Percentiles rank a stretch among this genome's conserved stretches.
phyloP scores from a whole-genome alignment of 1,139 yeast genomes.

The Saccharomyces hybrid region DNA sequence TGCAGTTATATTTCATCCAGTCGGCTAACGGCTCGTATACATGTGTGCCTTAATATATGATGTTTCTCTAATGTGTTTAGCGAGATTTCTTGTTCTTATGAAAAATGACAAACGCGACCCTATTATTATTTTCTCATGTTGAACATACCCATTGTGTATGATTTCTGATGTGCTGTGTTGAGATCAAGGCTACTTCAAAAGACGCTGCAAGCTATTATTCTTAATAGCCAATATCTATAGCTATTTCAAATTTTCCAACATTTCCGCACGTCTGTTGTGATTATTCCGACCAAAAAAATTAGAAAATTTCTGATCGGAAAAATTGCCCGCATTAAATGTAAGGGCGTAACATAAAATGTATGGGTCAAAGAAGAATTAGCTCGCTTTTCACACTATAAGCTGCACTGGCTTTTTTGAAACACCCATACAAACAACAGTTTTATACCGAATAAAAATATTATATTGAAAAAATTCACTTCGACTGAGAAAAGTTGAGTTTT shows the following conservation, averaged over 20 bases:
- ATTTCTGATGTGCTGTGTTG: conserved; percentile 2
- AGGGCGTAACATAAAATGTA: background rate
- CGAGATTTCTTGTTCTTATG: background rate
- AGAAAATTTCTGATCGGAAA: background rate
- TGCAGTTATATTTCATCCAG: too few species aligned
- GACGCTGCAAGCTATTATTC: background rate
- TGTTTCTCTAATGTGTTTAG: background rate
- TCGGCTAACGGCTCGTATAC: background rate
- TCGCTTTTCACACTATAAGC: background rate
- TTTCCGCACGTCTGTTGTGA: background rate
- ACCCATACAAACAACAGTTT: background rate
- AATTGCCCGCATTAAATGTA: background rate
- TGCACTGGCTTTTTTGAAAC: background rate
- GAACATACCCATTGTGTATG: conserved; percentile 7
- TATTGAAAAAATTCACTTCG: background rate
- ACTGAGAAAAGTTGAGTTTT: background rate
- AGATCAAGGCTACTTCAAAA: background rate
- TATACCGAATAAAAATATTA: background rate
- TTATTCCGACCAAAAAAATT: background rate
- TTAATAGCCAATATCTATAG: background rate
- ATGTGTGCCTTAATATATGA: background rate
- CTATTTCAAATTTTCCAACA: background rate
- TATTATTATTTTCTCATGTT: background rate
- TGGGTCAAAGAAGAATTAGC: background rate
- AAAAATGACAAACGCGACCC: background rate